A percentile compares a stretch with the other conserved stretches of the same genome.
Evolutionary conservation across 768 basidiomycete species (phyloP).

Genomic region (Tricholoma matsutake): DNA sequence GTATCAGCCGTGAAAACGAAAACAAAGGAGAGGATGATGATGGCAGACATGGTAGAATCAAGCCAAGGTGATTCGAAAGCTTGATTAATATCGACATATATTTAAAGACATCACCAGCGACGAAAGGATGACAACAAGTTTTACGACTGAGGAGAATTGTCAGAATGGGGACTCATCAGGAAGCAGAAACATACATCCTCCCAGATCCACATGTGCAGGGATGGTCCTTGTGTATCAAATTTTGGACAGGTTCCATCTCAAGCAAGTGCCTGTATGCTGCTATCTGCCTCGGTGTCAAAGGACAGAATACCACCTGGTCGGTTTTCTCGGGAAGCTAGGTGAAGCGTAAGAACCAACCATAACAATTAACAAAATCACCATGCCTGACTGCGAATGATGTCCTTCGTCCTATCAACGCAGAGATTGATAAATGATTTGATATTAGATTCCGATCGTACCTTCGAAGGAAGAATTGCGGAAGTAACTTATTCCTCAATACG

Average conservation of each 20-base stretch:
- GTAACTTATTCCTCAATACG: constrained; percentile 58
- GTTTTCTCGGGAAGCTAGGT: constrained; percentile 79
- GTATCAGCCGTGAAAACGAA: constrained; percentile 2
- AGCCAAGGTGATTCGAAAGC: constrained; percentile 81
- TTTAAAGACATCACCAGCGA: constrained; percentile 67
- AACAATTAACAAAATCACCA: background rate
- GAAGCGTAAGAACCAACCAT: background rate
- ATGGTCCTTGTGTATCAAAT: constrained; percentile 69
- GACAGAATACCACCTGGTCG: constrained; percentile 93
- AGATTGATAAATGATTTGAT: background rate
- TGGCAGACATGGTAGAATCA: constrained; percentile 75
- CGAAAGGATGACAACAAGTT: constrained; percentile 41
- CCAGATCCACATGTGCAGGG: constrained; percentile 67
- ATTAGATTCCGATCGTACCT: constrained; percentile 40
- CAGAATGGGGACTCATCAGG: background rate
- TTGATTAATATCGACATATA: constrained; percentile 83
- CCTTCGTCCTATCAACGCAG: constrained; percentile 56
- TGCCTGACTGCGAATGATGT: constrained; percentile 70
- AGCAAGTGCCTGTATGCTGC: constrained; percentile 72
- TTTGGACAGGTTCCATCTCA: constrained; percentile 60
- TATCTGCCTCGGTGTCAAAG: constrained; percentile 69
- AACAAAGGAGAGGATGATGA: background rate
- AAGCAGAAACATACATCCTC: constrained; percentile 42
- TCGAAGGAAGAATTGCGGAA: constrained; percentile 83
- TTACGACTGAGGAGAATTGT: constrained; percentile 33